Conservation (phyloP, 768 basidiomycete species). For the Chlorophyllum brunneum region DNA sequence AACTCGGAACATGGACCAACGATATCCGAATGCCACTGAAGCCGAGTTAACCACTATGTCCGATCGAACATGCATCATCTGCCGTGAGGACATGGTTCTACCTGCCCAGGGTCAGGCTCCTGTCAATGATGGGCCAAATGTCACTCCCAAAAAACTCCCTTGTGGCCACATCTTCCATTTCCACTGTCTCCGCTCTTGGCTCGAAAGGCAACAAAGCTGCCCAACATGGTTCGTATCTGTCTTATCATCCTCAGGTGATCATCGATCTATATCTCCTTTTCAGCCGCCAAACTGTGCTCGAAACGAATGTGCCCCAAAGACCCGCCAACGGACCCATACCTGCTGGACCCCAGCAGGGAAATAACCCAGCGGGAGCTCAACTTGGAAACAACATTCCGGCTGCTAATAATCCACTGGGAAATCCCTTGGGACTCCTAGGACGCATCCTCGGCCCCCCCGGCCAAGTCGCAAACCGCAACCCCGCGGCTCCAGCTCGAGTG, state of each 20-base stretch:
- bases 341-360: conserved; percentile 28
- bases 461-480: conserved; percentile 32
- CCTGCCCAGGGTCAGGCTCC: conserved; percentile 28
- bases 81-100: conserved; percentile 88
- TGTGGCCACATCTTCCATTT: conserved; percentile 99
- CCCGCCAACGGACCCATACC: conserved; percentile 20
- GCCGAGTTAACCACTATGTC: conserved; percentile 78
- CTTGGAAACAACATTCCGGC: conserved; percentile 34
- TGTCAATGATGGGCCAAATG: conserved; percentile 73
- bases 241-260: background rate
- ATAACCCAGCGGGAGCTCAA: conserved; percentile 23
- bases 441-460: conserved; percentile 53
- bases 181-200: conserved; percentile 94
- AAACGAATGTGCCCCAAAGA: conserved; percentile 36
- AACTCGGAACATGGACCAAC: conserved; percentile 93
- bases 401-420: conserved; percentile 41
- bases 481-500: background rate
- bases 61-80: conserved; percentile 96
- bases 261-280: conserved; percentile 13
- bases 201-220: conserved; percentile 97
- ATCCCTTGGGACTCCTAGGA: conserved; percentile 50
- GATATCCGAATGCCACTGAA: conserved; percentile 89
- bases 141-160: conserved; percentile 92
- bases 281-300: conserved; percentile 77
- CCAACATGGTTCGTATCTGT: conserved; percentile 81